Base-by-base conservation (phyloP, 73 alveolate species). In the Urostyla sp. region DNA sequence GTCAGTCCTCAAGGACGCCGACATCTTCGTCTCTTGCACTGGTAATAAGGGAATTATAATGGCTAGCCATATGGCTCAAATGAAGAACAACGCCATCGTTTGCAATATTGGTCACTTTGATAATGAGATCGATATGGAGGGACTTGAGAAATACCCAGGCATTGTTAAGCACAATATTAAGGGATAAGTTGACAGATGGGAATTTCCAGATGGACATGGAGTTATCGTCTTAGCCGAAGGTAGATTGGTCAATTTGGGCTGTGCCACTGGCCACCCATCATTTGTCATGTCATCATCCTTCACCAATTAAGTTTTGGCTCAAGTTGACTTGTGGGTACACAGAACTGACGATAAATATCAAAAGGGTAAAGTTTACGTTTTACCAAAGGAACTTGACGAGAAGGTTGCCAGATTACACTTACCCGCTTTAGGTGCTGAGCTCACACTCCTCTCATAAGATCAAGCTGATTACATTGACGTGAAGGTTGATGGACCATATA, bases 191-290 rank as follows among this genome's bases (percentile, higher is more conserved):
- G 99, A 95, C 75, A 87, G 95, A 56, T 95, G 80, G 86, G 85
- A 55, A 34, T 95, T 95, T 97, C 97, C 98, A n/a, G 99, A 95
- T 73, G 98, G 98, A 34, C 99, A 95, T 75, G 94, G 93, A 13
- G 90, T 95, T 52, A 93, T 95, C 72, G 73, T 95, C 88, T 81
- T 94, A 50, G 99, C 99, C 51, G 89, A 89, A 69, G 99, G 99
- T 51, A 95, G 99, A 80, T 92, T 95, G 60, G 88, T 95, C 67
- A 95, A 95, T 93, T 88, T 95, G 67, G 99, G 99, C 35, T 95
- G 99, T 58, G 99, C 99, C 79, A 95, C 99, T 44, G 99, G 99
- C n/a, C 99, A 95, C 80, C 98, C 99, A 30, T 93, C 98, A 56
- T 95, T 95, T 85, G 98, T 95, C 40, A 95, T 95, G 99, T 90